These are phyloP conservation scores for Nigrospora oryzae DNA, from an alignment of 2,329 filamentous ascomycete species.

Conservation along the genomic window DNA sequence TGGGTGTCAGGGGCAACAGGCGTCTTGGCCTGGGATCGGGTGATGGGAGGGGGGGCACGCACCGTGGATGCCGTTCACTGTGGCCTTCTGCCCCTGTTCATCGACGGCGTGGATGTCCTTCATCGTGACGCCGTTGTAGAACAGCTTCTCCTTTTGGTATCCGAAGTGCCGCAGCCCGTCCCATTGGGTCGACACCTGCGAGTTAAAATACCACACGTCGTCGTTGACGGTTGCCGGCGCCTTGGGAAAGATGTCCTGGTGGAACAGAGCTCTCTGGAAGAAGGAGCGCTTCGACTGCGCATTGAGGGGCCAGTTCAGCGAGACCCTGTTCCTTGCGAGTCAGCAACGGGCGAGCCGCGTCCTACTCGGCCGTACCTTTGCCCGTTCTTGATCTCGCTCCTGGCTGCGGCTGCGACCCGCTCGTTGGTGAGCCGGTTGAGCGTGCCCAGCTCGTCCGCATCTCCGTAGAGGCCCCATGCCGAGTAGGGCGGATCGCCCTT, in stretches of 20 bases:
- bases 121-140: conserved; percentile 21
- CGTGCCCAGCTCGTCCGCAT: conserved; percentile 1
- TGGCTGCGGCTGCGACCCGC: conserved; percentile 27
- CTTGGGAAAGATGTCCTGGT: conserved; percentile 43
- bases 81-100: conserved; percentile 9
- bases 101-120: conserved; percentile 28
- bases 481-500: not conserved
- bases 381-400: conserved; percentile 45
- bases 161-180: conserved; percentile 7
- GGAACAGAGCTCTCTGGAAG: conserved; percentile 47
- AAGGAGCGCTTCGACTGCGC: conserved; percentile 42
- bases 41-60: not conserved
- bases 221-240: conserved; percentile 47
- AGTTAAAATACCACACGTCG: conserved; percentile 37
- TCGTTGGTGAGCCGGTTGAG: conserved; percentile 1
- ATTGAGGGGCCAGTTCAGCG: conserved; percentile 52
- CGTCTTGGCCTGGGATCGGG: too few relatives aligned
- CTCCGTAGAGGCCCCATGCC: conserved; percentile 3
- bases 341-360: too few relatives aligned
- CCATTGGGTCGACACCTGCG: conserved; percentile 4
- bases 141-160: not conserved
- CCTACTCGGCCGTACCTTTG: conserved; percentile 23
- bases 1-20: not conserved
- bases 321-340: conserved; percentile 29
- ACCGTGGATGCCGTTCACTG: conserved; percentile 14